These are phyloP conservation scores for Coniella lustricola DNA, from an alignment of 2,329 filamentous ascomycete genomes.

Conservation along the genomic window DNA sequence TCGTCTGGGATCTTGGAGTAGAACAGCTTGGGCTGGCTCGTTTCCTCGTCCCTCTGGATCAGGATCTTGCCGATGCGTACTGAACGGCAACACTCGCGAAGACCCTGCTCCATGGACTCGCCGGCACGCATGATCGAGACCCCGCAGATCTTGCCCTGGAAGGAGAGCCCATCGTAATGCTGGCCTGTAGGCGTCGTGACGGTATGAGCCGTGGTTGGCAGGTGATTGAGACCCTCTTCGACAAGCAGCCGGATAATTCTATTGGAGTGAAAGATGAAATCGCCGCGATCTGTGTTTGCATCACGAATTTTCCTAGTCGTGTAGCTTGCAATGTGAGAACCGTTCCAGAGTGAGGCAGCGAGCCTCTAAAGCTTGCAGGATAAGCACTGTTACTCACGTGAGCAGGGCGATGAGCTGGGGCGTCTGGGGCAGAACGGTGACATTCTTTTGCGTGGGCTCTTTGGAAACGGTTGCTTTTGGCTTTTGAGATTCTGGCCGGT, in stretches of 20 bases:
- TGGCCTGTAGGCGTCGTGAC: constrained; percentile 88
- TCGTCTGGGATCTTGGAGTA: constrained; percentile 97
- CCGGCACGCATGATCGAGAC: constrained; percentile 98
- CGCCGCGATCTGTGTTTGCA: constrained; percentile 79
- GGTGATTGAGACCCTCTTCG: constrained; percentile 93
- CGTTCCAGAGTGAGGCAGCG: no score
- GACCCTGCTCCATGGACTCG: constrained; percentile 95
- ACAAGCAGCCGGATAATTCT: constrained; percentile 94
- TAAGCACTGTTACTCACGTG: constrained; percentile 63
- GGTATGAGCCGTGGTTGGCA: constrained; percentile 81
- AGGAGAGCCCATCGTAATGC: constrained; percentile 83
- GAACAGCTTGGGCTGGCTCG: constrained; percentile 82
- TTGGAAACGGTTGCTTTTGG: constrained; percentile 85
- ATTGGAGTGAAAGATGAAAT: constrained; percentile 99
- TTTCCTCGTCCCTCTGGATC: constrained; percentile 96
- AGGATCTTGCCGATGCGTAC: constrained; percentile 97
- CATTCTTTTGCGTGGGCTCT: constrained; percentile 73
- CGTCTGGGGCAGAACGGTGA: constrained; percentile 84
- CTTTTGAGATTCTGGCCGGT: constrained; percentile 68
- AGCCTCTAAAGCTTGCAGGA: no score
- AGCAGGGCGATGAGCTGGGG: constrained; percentile 94
- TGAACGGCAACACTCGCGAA: constrained; percentile 94
- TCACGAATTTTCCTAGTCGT: constrained; percentile 84
- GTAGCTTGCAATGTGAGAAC: constrained; percentile 3
- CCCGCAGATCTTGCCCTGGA: constrained; percentile 96